phyloP scores from a whole-genome alignment of 2,329 filamentous ascomycete genomes.

The Podosphaera fusca region DNA sequence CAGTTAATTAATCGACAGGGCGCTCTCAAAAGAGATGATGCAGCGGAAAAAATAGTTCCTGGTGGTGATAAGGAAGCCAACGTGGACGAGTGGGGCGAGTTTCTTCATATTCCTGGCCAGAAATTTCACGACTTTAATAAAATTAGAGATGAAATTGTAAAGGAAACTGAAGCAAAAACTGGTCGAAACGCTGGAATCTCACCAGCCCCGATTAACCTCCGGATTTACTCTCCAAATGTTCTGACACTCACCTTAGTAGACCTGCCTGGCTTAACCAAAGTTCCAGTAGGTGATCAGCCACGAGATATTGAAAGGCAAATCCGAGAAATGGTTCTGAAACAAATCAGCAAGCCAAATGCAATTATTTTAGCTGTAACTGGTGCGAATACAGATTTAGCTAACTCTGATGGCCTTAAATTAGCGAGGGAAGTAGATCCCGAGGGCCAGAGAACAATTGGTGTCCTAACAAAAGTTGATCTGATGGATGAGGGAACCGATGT shows the following conservation, averaged over 20 bases:
- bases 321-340: constrained; percentile 92
- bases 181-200: constrained; percentile 93
- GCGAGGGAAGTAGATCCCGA: constrained; percentile 93
- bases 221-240: constrained; percentile 96
- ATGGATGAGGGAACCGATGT: constrained; percentile 99
- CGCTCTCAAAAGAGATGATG: constrained; percentile 46
- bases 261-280: constrained; percentile 86
- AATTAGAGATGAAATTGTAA: constrained; percentile 90
- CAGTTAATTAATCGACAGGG: constrained; percentile 87
- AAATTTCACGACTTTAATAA: constrained; percentile 98
- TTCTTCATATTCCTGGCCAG: constrained; percentile 88
- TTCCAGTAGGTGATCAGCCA: constrained; percentile 88
- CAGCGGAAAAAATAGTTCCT: constrained; percentile 36
- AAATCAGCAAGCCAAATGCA: constrained; percentile 94
- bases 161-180: constrained; percentile 91
- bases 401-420: constrained; percentile 91
- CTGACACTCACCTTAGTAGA: constrained; percentile 91
- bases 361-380: constrained; percentile 93
- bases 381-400: constrained; percentile 93
- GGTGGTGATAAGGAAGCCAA: constrained; percentile 74
- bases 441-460: constrained; percentile 92
- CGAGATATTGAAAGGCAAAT: constrained; percentile 95
- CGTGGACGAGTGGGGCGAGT: constrained; percentile 93
- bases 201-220: constrained; percentile 84
- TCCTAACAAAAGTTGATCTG: constrained; percentile 92